Evolutionary conservation across 306 rosid species (phyloP).

Genomic region (Sechiopsis laciniata): DNA sequence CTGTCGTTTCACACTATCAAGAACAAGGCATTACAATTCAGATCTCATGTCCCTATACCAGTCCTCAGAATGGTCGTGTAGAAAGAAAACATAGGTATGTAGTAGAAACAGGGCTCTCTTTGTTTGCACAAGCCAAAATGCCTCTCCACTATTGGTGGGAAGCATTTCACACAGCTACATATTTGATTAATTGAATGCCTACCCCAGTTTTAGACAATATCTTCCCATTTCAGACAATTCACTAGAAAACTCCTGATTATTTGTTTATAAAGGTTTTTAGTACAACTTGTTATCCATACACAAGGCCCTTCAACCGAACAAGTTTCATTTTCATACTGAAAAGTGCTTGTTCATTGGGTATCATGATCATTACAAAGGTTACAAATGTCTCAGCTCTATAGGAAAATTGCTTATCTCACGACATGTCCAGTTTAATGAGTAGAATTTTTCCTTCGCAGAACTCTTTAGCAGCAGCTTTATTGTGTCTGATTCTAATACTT

Average conservation of each 20-base stretch:
- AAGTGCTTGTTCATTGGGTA: neutral
- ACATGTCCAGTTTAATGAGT: neutral
- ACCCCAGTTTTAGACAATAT: neutral
- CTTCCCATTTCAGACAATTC: neutral
- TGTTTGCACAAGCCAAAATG: neutral
- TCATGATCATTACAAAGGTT: neutral
- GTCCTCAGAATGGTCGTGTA: no score
- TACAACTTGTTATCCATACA: neutral
- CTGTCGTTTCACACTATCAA: no score
- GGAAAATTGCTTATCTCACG: neutral
- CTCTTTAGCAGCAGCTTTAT: no score
- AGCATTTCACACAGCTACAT: neutral
- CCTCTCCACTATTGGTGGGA: neutral
- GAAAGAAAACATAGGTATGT: no score
- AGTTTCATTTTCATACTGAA: neutral
- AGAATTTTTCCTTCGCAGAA: no score
- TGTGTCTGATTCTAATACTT: no score
- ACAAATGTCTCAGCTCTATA: neutral
- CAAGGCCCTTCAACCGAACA: neutral
- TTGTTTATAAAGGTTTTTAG: neutral
- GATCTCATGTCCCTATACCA: no score
- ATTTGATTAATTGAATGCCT: neutral
- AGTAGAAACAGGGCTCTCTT: neutral
- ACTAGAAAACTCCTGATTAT: neutral
- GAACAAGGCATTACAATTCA: no score